Base-by-base conservation (phyloP, 169 alveolate species). In the Plasmodium malariae region DNA sequence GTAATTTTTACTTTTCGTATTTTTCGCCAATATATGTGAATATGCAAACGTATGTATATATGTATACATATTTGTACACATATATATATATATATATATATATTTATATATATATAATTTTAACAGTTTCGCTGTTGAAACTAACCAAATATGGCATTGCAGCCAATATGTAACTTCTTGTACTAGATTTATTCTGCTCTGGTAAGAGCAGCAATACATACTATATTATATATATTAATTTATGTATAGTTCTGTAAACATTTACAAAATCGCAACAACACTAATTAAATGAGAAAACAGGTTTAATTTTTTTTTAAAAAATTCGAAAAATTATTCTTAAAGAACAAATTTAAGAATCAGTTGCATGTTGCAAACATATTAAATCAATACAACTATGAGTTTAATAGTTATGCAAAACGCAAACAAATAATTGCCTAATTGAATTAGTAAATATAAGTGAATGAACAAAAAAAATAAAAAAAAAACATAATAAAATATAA, bases 281-380 rank as follows among this genome's bases (percentile, higher is more conserved):
- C 17, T 4, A 40, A 69, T 19, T 24, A 69, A 69, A 69, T 40
- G 43, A 45, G n/a, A 69, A 69, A 69, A 69, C 37, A 45, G 4
- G 36, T 21, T 69, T 14, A 40, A 68, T 0, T 69, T 69, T 69
- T n/a, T 69, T 48, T 69, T 69, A 24, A 3, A 69, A 45, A 69
- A 43, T 69, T 48, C 37, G 19, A 3, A 55, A 73, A 73, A n/a
- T 34, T 55, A 73, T 28, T 32, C 72, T 32, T 73, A 55, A 51
- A 73, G 55, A 43, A 55, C 24, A 43, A 73, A 19, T 43, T 73
- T 73, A 73, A 36, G 45, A 28, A 28, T 71, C 9, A 51, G 3
- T 11, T 5, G 36, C 4, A 17, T 11, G 30, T 34, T 73, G 69
- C 60, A 28, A 73, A 73, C 57, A 73, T 54, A 73, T 73, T 34